phyloP scores from a whole-genome alignment of 768 basidiomycete species.

The Neoboletus magnificus region DNA sequence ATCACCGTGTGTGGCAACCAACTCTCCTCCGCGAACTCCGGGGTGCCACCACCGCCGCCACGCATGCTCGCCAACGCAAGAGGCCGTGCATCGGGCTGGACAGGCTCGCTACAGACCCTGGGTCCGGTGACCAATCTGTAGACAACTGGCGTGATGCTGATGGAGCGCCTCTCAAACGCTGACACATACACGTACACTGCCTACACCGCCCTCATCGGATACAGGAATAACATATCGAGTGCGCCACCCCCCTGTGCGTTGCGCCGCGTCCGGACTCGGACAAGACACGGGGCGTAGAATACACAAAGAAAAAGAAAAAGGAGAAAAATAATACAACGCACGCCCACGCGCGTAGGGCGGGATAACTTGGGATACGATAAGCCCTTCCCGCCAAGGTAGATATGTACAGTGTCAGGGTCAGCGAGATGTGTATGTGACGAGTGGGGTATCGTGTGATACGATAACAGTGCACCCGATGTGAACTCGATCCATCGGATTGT shows the following conservation, averaged over 20 bases:
- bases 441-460: slow-evolving; percentile 7
- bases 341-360: neutral
- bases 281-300: neutral
- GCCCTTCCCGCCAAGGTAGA: neutral
- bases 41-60: no score
- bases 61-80: no score
- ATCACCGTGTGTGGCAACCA: no score
- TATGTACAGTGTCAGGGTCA: slow-evolving; percentile 2
- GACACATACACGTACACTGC: no score
- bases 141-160: neutral
- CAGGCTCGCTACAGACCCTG: no score
- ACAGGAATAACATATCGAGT: neutral
- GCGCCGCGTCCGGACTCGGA: neutral
- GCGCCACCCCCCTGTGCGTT: neutral
- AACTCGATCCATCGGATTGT: neutral
- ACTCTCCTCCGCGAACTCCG: no score
- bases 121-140: no score
- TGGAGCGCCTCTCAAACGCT: neutral
- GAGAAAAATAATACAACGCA: no score
- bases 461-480: neutral
- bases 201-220: neutral
- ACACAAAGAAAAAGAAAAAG: neutral
- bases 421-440: slow-evolving; percentile 7
- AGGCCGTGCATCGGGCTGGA: no score
- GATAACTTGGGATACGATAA: neutral